These are phyloP conservation scores for Myochromella boudieri DNA, from an alignment of 768 basidiomycete genomes.

Conservation along the genomic window DNA sequence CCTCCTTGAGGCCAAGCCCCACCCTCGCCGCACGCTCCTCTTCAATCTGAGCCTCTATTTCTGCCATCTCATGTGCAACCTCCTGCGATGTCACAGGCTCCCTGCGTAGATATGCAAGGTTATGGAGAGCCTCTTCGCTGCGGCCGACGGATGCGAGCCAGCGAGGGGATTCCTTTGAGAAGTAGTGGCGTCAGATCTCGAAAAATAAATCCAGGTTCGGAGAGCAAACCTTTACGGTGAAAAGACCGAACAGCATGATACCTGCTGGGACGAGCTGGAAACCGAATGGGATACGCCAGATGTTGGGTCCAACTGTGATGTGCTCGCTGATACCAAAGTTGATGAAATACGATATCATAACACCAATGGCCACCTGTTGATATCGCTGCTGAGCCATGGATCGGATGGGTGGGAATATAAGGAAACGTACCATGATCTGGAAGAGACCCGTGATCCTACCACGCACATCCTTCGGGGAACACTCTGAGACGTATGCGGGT, in stretches of 20 bases:
- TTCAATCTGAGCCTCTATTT: slow-evolving; percentile 77
- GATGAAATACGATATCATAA: slow-evolving; percentile 83
- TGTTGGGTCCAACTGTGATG: slow-evolving; percentile 39
- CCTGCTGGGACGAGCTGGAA: slow-evolving; percentile 67
- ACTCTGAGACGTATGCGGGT: slow-evolving; percentile 86
- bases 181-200: slow-evolving; percentile 20
- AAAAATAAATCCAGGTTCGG: background rate
- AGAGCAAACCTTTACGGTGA: slow-evolving; percentile 56
- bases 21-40: slow-evolving; percentile 68
- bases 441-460: slow-evolving; percentile 85
- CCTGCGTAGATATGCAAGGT: slow-evolving; percentile 65
- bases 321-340: slow-evolving; percentile 66
- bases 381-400: no score
- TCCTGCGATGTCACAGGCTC: slow-evolving; percentile 38
- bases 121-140: slow-evolving; percentile 49
- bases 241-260: slow-evolving; percentile 63
- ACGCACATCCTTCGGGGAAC: slow-evolving; percentile 82
- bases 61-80: slow-evolving; percentile 64
- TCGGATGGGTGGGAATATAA: background rate
- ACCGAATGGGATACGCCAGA: slow-evolving; percentile 77
- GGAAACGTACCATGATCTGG: slow-evolving; percentile 68
- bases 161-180: slow-evolving; percentile 67
- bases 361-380: slow-evolving; percentile 70
- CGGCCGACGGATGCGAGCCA: slow-evolving; percentile 70
- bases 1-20: slow-evolving; percentile 68